Base-by-base conservation (phyloP, 2,329 filamentous ascomycete species). In the Metarhizium brunneum region DNA sequence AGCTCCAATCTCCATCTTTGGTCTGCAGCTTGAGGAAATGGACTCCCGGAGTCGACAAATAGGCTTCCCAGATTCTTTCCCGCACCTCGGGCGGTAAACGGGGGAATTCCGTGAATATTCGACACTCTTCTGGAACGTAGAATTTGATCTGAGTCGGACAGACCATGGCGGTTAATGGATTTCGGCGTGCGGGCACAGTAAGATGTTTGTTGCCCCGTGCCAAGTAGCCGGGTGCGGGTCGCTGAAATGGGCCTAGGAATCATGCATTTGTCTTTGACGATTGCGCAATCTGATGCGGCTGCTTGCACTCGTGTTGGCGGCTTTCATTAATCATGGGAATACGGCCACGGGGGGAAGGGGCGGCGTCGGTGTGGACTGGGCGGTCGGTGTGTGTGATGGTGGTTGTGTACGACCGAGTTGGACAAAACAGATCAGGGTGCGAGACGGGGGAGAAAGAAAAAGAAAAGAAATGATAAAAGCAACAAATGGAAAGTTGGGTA, bases 71-170 rank as follows among this genome's bases (percentile, higher is more conserved):
- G 54, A 72, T 69, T 42, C 66, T 63, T 32, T 66, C 61, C 35
- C 70, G 69, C 8, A 72, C 62, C 54, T 72, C 70, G 3, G 65
- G 56, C 1, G 70, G 70, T n/a, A 72, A 58, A n/a, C 58, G 62
- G 14, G 60, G 36, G 54, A 72, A 72, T 3, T 61, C 63, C 3
- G 59, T 50, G 55, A 72, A 72, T 30, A 53, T 61, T 40, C 68
- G 67, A 29, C 60, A 71, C 32, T 62, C 56, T 20, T 62, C 53
- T 6, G 68, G 69, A 35, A 71, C 60, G 5, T 66, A 43, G 51
- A 72, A 72, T 38, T 63, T 69, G 54, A 71, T 45, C 42, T 50
- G 53, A 57, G 53, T 6, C 18, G 36, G 18, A 16, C 10, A 45
- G 45, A n/a, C 56, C 42, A 45, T 45, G 16, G 42, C n/a, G 42